Evolutionary conservation across 2,329 filamentous ascomycete species (phyloP), one percentile per base, ranked within the genome.

Genomic region (Xylaria arbuscula): DNA sequence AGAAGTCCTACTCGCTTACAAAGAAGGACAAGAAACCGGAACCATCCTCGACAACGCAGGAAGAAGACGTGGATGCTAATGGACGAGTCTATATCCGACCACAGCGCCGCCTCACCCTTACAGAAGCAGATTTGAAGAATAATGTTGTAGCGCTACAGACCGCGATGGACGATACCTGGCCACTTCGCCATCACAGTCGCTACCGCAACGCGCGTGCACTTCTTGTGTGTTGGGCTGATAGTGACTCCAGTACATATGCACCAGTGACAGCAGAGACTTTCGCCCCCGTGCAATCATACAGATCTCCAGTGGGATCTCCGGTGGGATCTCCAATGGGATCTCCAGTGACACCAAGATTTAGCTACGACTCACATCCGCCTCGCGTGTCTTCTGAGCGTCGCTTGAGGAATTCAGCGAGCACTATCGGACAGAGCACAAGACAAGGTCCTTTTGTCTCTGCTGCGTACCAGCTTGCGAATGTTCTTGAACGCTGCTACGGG

Each of bases 161-260:
- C 0, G 28, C 45, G 0, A 19, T 69, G 0, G 42, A 56, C 1
- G 54, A 54, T 15, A 40, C 61, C n/a, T 72, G 70, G 70, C 59
- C 70, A 3, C 53, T 17, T 10, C 68, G 70, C 4, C 55, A 70
- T 19, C 24, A 67, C n/a, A 70, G 59, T n/a, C 68, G 62, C 24
- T 72, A 72, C 28, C 45, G 56, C 3, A 45, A 48, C 3, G 62
- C 19, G n/a, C 59, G 36, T 11, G 70, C 68, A 9, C 68, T 72
- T 32, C 67, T 72, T 6, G 63, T 70, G 13, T 70, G 68, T 42
- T 72, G 70, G 70, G 58, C 68, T 1, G 70, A 70, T 17, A 34
- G 36, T 8, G 55, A 56, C 9, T 22, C 53, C 6, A 45, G 15
- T 24, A 10, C 45, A 1, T 7, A 40, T 19, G 10, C 54, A 19